phyloP scores from a whole-genome alignment of 2,329 filamentous ascomycete species.

The Clonostachys solani region DNA sequence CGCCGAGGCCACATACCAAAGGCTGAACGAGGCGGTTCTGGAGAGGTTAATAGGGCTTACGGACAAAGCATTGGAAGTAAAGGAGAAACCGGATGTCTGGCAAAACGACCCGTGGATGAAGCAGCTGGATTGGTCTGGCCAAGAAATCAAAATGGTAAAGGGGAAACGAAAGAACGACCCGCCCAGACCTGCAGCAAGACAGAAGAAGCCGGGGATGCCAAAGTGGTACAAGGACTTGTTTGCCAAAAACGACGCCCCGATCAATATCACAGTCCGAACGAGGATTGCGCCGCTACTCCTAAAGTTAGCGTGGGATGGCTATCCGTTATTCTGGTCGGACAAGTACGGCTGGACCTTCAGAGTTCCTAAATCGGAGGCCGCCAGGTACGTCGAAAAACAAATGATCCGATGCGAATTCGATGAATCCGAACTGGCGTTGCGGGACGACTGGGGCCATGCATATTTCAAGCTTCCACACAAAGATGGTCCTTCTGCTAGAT shows the following conservation, averaged over 20 bases:
- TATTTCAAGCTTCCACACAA: slow-evolving; percentile 98
- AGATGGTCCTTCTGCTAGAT: slow-evolving; percentile 81
- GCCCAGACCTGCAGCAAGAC: slow-evolving; percentile 70
- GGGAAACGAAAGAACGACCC: slow-evolving; percentile 83
- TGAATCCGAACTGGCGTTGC: slow-evolving; percentile 61
- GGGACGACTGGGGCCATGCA: slow-evolving; percentile 58
- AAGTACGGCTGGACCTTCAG: slow-evolving; percentile 90
- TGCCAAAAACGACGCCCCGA: slow-evolving; percentile 59
- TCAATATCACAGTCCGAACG: slow-evolving; percentile 80
- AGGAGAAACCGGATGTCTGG: slow-evolving; percentile 65
- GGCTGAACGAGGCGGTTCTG: slow-evolving; percentile 72
- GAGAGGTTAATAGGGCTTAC: slow-evolving; percentile 70
- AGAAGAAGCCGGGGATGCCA: slow-evolving; percentile 94
- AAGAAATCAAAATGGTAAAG: slow-evolving; percentile 88
- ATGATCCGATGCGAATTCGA: slow-evolving; percentile 77
- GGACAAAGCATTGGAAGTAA: slow-evolving; percentile 72
- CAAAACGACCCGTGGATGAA: slow-evolving; percentile 82
- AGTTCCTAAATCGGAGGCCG: slow-evolving; percentile 57
- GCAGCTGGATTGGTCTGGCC: slow-evolving; percentile 93
- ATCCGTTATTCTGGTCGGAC: slow-evolving; percentile 91
- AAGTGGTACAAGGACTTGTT: slow-evolving; percentile 96
- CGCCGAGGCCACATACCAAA: slow-evolving; percentile 79
- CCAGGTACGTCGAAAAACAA: slow-evolving; percentile 65
- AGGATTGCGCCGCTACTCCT: slow-evolving; percentile 83
- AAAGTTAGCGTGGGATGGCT: slow-evolving; percentile 80